A percentile compares a stretch with the other conserved stretches of the same genome.
Evolutionary conservation across 2,329 filamentous ascomycete genomes (phyloP).

Genomic region (Phyllosticta citriasiana): DNA sequence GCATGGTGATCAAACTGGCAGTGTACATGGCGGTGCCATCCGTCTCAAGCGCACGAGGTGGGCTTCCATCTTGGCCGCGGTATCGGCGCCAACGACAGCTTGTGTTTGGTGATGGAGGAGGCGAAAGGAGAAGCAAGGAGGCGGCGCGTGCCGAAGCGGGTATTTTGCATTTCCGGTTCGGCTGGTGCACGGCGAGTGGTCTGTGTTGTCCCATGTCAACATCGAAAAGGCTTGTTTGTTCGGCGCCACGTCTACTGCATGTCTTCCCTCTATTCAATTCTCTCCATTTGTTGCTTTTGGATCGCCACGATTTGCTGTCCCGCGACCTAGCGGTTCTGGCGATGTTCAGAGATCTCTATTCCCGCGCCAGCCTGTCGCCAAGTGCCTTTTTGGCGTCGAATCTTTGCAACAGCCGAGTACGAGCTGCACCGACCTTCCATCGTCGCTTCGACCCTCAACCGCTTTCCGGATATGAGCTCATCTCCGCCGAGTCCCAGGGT

Average conservation of each 20-base stretch:
- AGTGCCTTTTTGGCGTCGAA: neutral
- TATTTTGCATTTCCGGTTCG: neutral
- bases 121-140: neutral
- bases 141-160: neutral
- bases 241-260: neutral
- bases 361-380: neutral
- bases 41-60: neutral
- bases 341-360: neutral
- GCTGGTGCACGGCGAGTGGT: neutral
- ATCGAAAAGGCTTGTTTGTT: neutral
- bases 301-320: neutral
- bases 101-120: neutral
- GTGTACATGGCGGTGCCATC: neutral
- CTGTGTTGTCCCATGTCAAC: neutral
- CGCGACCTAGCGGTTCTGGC: neutral
- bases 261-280: neutral
- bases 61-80: neutral
- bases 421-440: neutral
- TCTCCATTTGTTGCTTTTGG: neutral
- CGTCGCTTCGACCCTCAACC: neutral
- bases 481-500: conserved; percentile 7
- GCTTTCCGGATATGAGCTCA: conserved; percentile 6
- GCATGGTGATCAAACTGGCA: neutral
- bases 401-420: neutral
- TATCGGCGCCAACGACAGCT: neutral